phyloP scores from a whole-genome alignment of 2,329 filamentous ascomycete species.

The Pseudopyricularia cyperi region DNA sequence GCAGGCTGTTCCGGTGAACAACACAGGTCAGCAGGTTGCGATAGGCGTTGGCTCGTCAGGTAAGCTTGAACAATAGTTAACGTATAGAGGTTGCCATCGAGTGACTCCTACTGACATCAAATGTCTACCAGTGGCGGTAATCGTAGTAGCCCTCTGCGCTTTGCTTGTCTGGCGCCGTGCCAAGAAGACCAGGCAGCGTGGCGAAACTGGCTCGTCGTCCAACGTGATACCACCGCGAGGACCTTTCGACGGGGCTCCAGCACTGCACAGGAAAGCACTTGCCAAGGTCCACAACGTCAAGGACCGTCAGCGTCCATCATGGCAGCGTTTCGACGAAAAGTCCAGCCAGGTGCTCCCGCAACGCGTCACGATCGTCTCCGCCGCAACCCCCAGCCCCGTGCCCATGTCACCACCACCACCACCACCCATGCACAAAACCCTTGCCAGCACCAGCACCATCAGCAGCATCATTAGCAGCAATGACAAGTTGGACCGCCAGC shows the following conservation, averaged over 20 bases:
- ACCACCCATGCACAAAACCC: neutral
- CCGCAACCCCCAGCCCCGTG: neutral
- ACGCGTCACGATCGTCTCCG: neutral
- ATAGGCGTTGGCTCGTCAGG: conserved; percentile 22
- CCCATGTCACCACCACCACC: neutral
- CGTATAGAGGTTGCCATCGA: neutral
- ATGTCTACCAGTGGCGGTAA: conserved; percentile 23
- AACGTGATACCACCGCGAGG: neutral
- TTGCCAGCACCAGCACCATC: neutral
- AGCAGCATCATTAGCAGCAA: neutral
- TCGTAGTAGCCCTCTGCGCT: conserved; percentile 27
- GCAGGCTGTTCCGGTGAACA: conserved; percentile 6
- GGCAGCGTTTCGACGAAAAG: conserved; percentile 17
- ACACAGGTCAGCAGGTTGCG: conserved; percentile 15
- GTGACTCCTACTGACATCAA: neutral
- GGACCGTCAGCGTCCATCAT: conserved; percentile 10
- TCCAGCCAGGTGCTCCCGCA: neutral
- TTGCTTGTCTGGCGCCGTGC: conserved; percentile 30
- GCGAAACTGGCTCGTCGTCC: conserved; percentile 1
- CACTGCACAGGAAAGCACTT: conserved; percentile 7
- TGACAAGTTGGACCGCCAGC: neutral
- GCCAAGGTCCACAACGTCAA: conserved; percentile 21
- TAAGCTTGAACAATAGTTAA: conserved; percentile 6
- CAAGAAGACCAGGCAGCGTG: conserved; percentile 17
- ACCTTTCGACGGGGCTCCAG: neutral